A percentile compares a stretch with the other conserved stretches of the same genome.
phyloP scores from a whole-genome alignment of 768 basidiomycete species.

The Lactarius psammicola region DNA sequence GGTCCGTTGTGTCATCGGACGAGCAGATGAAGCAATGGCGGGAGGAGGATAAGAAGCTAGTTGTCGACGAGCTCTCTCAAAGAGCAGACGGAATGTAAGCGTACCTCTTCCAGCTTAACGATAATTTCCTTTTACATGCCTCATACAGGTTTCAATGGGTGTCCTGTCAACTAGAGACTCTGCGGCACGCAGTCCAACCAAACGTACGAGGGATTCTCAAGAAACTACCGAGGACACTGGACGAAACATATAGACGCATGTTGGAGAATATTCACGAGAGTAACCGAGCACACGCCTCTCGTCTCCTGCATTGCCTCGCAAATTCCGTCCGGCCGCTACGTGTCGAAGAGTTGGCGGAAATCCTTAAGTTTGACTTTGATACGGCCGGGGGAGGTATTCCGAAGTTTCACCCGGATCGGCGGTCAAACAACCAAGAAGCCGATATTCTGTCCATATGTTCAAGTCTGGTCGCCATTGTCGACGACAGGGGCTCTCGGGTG shows the following conservation, averaged over 20 bases:
- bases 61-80: background rate
- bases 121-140: background rate
- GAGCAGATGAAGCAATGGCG: background rate
- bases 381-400: background rate
- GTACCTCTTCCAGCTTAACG: rapidly evolving
- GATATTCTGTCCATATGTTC: background rate
- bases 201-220: background rate
- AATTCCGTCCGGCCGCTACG: background rate
- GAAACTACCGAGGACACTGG: background rate
- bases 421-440: background rate
- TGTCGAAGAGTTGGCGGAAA: background rate
- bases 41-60: background rate
- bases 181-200: background rate
- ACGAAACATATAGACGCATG: background rate
- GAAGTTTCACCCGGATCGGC: background rate
- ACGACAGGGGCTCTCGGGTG: background rate
- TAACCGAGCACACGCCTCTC: background rate
- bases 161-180: background rate
- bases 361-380: background rate
- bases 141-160: background rate
- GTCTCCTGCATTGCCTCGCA: background rate
- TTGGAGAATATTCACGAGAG: background rate
- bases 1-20: background rate
- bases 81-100: background rate
- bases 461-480: background rate